Conservation (phyloP, 1,284 basidiomycete genomes). For the Cryptococcus amylolentus region DNA sequence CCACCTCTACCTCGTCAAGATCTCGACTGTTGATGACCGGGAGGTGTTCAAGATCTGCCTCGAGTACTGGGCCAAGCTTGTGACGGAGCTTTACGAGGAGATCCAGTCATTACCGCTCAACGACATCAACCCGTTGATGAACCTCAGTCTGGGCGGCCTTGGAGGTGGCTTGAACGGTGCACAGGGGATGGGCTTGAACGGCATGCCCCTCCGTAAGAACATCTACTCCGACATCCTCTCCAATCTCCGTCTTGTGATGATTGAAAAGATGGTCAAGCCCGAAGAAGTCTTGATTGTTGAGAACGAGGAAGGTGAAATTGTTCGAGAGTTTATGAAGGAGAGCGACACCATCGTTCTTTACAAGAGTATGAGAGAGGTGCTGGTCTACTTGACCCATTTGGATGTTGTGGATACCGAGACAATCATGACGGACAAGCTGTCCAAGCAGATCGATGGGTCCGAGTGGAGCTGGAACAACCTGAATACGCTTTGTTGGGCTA, state of each 20-base stretch:
- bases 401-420: constrained; percentile 95
- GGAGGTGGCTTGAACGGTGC: constrained; percentile 54
- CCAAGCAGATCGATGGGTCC: constrained; percentile 93
- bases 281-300: constrained; percentile 99
- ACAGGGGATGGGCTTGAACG: constrained; percentile 61
- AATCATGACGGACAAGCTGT: constrained; percentile 93
- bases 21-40: constrained; percentile 96
- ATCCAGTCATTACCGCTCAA: constrained; percentile 72
- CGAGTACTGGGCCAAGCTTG: constrained; percentile 99
- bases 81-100: constrained; percentile 97
- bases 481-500: constrained; percentile 99
- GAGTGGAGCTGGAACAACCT: constrained; percentile 99
- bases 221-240: constrained; percentile 92
- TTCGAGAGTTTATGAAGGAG: constrained; percentile 99
- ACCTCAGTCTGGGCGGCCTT: constrained; percentile 69
- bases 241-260: constrained; percentile 92
- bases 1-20: constrained; percentile 97
- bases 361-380: constrained; percentile 97
- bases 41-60: constrained; percentile 99
- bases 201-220: constrained; percentile 81
- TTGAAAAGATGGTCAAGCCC: constrained; percentile 99
- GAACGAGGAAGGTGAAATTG: constrained; percentile 99
- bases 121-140: constrained; percentile 90
- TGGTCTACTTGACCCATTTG: constrained; percentile 95
- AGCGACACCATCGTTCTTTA: constrained; percentile 97